Percentiles rank a stretch among this genome's conserved stretches.
Evolutionary conservation across 495 filamentous ascomycete species (phyloP).

Genomic region (Glonium stellatum): DNA sequence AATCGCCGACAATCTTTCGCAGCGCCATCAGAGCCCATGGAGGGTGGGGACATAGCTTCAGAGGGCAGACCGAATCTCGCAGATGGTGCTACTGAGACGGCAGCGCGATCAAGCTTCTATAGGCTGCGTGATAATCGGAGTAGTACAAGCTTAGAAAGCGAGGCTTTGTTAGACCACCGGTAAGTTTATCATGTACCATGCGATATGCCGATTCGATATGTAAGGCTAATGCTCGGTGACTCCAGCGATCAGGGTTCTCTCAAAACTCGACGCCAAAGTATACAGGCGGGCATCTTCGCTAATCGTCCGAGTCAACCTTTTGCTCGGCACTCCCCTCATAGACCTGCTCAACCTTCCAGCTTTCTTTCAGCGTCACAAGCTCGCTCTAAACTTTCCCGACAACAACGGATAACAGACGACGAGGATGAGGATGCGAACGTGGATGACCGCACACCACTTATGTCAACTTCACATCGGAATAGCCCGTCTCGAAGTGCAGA

Average conservation of each 20-base stretch:
- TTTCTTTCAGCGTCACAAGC: background rate
- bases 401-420: slow-evolving; percentile 21
- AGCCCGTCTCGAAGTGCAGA: background rate
- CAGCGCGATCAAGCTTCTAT: slow-evolving; percentile 31
- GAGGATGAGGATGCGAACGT: slow-evolving; percentile 28
- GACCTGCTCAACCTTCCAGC: background rate
- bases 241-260: slow-evolving; percentile 18
- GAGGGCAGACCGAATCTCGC: slow-evolving; percentile 28
- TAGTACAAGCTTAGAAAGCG: slow-evolving; percentile 37
- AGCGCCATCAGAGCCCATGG: slow-evolving; percentile 40
- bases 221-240: background rate
- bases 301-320: slow-evolving; percentile 7
- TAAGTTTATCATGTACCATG: background rate
- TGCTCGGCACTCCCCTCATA: slow-evolving; percentile 4
- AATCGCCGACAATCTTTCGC: slow-evolving; percentile 60
- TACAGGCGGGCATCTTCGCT: slow-evolving; percentile 10
- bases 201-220: background rate
- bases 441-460: slow-evolving; percentile 33
- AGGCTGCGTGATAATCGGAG: slow-evolving; percentile 29
- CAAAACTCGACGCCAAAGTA: slow-evolving; percentile 17
- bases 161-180: slow-evolving; percentile 37
- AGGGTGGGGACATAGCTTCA: slow-evolving; percentile 28
- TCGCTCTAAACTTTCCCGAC: slow-evolving; percentile 22
- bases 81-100: slow-evolving; percentile 28
- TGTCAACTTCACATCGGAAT: slow-evolving; percentile 21